Percentiles rank a stretch among this genome's conserved stretches.
These are phyloP conservation scores for Aspergillaceae sp. DNA, from an alignment of 2,329 filamentous ascomycete genomes.

Conservation along the genomic window DNA sequence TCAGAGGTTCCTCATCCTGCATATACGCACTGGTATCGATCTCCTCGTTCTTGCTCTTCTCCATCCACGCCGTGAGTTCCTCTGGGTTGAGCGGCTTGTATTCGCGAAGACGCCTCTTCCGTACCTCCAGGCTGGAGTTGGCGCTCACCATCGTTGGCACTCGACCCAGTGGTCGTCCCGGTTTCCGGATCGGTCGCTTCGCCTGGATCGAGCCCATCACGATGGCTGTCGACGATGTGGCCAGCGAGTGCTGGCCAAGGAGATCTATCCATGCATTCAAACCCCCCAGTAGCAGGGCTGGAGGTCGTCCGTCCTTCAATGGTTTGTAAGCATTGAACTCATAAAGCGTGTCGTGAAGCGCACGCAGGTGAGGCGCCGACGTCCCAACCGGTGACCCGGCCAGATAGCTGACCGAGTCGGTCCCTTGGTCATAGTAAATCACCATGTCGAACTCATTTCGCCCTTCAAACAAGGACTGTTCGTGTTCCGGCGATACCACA, in stretches of 20 bases:
- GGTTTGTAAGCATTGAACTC: slow-evolving; percentile 76
- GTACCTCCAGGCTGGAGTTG: slow-evolving; percentile 46
- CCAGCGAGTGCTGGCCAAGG: slow-evolving; percentile 61
- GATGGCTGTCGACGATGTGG: slow-evolving; percentile 48
- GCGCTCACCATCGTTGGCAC: slow-evolving; percentile 44
- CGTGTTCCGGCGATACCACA: slow-evolving; percentile 44
- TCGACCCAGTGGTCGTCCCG: slow-evolving; percentile 44
- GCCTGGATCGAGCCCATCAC: slow-evolving; percentile 38
- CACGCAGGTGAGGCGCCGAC: slow-evolving; percentile 52
- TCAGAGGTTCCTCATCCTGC: slow-evolving; percentile 30
- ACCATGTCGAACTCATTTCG: slow-evolving; percentile 72
- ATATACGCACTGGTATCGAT: slow-evolving; percentile 32
- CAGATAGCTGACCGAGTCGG: slow-evolving; percentile 51
- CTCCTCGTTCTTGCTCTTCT: slow-evolving; percentile 61
- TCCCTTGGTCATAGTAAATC: slow-evolving; percentile 77
- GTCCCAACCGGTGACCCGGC: slow-evolving; percentile 38
- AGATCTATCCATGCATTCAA: slow-evolving; percentile 78
- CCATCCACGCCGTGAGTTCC: slow-evolving; percentile 73
- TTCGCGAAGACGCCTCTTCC: slow-evolving; percentile 49
- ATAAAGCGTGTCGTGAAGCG: slow-evolving; percentile 68
- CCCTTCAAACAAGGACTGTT: slow-evolving; percentile 65
- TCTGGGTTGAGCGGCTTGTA: slow-evolving; percentile 68
- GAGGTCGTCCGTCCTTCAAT: slow-evolving; percentile 54
- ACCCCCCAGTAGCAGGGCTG: slow-evolving; percentile 73
- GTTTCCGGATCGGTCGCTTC: slow-evolving; percentile 27